These are phyloP conservation scores for Yarrowia bubula DNA, from an alignment of 805 yeast genomes.

Conservation along the genomic window DNA sequence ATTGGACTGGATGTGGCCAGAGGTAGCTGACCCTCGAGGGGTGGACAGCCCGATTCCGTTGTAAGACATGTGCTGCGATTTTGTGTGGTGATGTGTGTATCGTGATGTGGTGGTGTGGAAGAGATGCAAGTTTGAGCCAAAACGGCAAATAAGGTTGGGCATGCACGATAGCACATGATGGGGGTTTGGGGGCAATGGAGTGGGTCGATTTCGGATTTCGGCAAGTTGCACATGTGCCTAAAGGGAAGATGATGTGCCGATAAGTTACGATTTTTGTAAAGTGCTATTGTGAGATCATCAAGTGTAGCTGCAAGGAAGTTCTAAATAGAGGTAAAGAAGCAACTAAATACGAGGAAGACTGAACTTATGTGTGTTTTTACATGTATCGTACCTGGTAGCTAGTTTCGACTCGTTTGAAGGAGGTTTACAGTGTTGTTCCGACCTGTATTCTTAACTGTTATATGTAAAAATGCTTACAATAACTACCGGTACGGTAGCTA, in stretches of 20 bases:
- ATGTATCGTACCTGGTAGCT: too few relatives aligned
- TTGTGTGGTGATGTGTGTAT: background rate
- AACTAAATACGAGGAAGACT: too few relatives aligned
- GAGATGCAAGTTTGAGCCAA: background rate
- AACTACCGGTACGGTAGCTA: too few relatives aligned
- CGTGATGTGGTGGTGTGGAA: background rate
- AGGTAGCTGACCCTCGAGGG: conserved; percentile 40
- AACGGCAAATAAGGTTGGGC: background rate
- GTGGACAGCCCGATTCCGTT: conserved; percentile 42
- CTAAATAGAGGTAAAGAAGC: too few relatives aligned
- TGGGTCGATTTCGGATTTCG: background rate
- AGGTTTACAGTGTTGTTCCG: too few relatives aligned
- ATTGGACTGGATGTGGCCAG: conserved; percentile 39
- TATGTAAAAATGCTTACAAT: too few relatives aligned
- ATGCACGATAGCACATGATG: conserved; percentile 18
- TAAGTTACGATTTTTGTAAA: too few relatives aligned
- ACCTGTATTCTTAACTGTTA: too few relatives aligned
- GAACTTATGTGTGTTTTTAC: too few relatives aligned
- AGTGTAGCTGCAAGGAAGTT: too few relatives aligned
- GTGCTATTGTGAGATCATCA: too few relatives aligned
- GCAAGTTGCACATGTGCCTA: background rate
- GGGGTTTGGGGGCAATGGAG: background rate
- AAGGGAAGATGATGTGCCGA: background rate
- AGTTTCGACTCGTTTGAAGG: too few relatives aligned
- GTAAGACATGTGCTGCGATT: conserved; percentile 35